These are phyloP conservation scores for Ascochyta fabae DNA, from an alignment of 2,329 filamentous ascomycete species.

Conservation along the genomic window DNA sequence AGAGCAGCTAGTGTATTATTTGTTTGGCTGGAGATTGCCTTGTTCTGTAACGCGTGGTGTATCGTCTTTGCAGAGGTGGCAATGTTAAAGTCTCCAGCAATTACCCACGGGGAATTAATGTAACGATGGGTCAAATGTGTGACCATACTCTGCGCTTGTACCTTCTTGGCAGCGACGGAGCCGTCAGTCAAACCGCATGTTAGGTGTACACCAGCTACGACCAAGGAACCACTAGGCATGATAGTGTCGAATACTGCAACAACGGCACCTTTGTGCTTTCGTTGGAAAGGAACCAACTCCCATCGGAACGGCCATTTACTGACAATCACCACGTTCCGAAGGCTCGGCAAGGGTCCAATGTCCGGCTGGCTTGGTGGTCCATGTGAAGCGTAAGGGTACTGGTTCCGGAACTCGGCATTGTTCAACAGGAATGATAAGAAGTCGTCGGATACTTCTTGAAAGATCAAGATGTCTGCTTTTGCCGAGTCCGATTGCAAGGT, in stretches of 20 bases:
- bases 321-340: constrained; percentile 67
- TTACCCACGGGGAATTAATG: constrained; percentile 57
- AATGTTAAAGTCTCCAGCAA: constrained; percentile 71
- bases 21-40: constrained; percentile 61
- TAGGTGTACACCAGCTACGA: constrained; percentile 67
- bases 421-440: constrained; percentile 65
- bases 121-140: constrained; percentile 55
- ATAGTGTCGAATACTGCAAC: constrained; percentile 55
- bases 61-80: constrained; percentile 65
- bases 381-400: constrained; percentile 65
- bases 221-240: constrained; percentile 47
- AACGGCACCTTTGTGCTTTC: constrained; percentile 65
- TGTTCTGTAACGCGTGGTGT: constrained; percentile 58
- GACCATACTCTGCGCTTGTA: constrained; percentile 61
- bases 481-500: constrained; percentile 44
- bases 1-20: constrained; percentile 54
- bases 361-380: constrained; percentile 61
- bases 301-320: constrained; percentile 64
- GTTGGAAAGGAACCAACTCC: constrained; percentile 60
- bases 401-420: constrained; percentile 53
- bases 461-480: constrained; percentile 49
- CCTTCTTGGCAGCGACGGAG: constrained; percentile 63
- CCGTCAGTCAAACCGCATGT: constrained; percentile 67
- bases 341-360: constrained; percentile 63
- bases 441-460: constrained; percentile 71